These are phyloP conservation scores for Terana coerulea DNA, from an alignment of 768 basidiomycete species.

Conservation along the genomic window DNA sequence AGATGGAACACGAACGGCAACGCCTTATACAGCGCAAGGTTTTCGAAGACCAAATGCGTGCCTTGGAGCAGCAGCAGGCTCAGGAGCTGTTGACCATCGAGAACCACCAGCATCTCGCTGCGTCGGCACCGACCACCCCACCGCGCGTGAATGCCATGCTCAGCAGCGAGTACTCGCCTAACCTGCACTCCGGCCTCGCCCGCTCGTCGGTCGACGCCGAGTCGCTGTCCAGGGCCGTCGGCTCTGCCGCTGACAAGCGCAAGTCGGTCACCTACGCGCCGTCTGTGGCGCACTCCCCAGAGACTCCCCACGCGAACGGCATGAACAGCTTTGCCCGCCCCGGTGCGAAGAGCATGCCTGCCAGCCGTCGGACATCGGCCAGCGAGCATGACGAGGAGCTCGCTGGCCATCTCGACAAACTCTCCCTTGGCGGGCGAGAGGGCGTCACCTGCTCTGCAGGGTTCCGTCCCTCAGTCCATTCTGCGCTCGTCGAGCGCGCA, in stretches of 20 bases:
- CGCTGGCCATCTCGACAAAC: slow-evolving; percentile 67
- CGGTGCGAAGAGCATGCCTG: slow-evolving; percentile 91
- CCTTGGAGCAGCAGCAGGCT: slow-evolving; percentile 86
- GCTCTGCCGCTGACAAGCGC: slow-evolving; percentile 69
- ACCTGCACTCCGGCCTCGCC: slow-evolving; percentile 38
- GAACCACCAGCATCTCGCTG: slow-evolving; percentile 71
- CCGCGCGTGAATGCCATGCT: slow-evolving; percentile 74
- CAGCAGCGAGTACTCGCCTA: slow-evolving; percentile 49
- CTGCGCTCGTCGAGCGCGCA: slow-evolving; percentile 48
- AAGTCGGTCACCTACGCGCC: slow-evolving; percentile 86
- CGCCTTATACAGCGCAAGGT: slow-evolving; percentile 80
- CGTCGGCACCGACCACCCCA: slow-evolving; percentile 86
- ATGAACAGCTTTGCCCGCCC: slow-evolving; percentile 58
- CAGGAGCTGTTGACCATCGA: slow-evolving; percentile 76
- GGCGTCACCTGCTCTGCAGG: slow-evolving; percentile 33
- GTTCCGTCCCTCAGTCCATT: slow-evolving; percentile 37
- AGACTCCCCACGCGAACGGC: slow-evolving; percentile 39
- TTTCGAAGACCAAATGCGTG: slow-evolving; percentile 97
- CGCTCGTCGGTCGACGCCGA: slow-evolving; percentile 58
- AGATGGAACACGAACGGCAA: slow-evolving; percentile 87
- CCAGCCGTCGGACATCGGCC: slow-evolving; percentile 84
- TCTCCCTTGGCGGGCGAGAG: slow-evolving; percentile 67
- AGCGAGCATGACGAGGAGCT: slow-evolving; percentile 85
- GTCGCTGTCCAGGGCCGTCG: slow-evolving; percentile 64
- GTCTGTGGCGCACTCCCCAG: slow-evolving; percentile 70